Percentiles rank a stretch among this genome's conserved stretches.
Conservation (phyloP, 2,329 filamentous ascomycete genomes). For the Stemphylium beticola region DNA sequence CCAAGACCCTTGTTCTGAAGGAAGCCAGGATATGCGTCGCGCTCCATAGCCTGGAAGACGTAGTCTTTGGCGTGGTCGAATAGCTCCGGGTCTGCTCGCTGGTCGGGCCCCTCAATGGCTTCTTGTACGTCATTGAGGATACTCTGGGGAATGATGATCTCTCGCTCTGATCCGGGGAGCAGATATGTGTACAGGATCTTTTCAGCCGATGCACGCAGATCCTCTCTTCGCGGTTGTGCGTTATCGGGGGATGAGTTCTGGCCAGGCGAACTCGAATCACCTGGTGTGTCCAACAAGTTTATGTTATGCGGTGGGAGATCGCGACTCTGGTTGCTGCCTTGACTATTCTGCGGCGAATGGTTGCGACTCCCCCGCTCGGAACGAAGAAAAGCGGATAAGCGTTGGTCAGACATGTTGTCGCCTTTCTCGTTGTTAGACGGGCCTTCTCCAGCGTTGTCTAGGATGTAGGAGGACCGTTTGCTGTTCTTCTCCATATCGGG, state of each 20-base stretch:
- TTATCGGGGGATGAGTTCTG: conserved; percentile 44
- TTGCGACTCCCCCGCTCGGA: conserved; percentile 56
- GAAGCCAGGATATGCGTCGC: conserved; percentile 98
- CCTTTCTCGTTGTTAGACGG: conserved; percentile 66
- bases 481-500: conserved; percentile 87
- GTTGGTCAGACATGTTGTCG: conserved; percentile 75
- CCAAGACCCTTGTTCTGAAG: conserved; percentile 92
- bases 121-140: conserved; percentile 87
- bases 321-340: conserved; percentile 59
- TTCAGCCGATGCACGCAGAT: conserved; percentile 91
- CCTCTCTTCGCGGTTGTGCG: conserved; percentile 62
- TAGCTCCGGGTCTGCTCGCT: conserved; percentile 93
- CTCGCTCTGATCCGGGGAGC: conserved; percentile 91
- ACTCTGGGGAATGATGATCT: conserved; percentile 88
- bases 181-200: conserved; percentile 99
- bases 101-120: conserved; percentile 81
- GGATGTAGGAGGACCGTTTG: conserved; percentile 81
- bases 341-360: conserved; percentile 57
- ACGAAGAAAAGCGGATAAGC: conserved; percentile 88
- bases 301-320: conserved; percentile 64
- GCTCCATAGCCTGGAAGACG: conserved; percentile 99
- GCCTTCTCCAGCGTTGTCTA: conserved; percentile 70
- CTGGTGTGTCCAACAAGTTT: conserved; percentile 68
- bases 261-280: conserved; percentile 63
- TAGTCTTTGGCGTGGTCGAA: conserved; percentile 99